A percentile compares a stretch with the other conserved stretches of the same genome.
phyloP scores from a whole-genome alignment of 805 yeast species.

The Wickerhamomyces strasburgensis region DNA sequence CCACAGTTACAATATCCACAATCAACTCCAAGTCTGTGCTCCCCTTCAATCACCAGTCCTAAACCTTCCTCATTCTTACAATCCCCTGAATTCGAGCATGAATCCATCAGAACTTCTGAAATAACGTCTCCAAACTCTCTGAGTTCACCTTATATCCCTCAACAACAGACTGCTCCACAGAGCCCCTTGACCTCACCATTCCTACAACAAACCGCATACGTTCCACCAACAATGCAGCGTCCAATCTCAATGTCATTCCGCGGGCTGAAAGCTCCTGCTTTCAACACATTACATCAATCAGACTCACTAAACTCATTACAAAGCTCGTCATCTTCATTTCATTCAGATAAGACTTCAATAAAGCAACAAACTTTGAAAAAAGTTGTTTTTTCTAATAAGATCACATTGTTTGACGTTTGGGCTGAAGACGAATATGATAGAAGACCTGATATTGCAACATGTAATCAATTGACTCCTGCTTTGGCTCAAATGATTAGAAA shows the following conservation, averaged over 20 bases:
- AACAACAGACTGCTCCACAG: too few relatives aligned
- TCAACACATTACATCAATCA: slow-evolving; percentile 32
- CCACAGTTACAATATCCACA: slow-evolving; percentile 1
- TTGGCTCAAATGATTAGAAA: slow-evolving; percentile 82
- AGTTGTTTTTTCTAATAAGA: slow-evolving; percentile 73
- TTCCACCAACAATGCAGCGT: slow-evolving; percentile 21
- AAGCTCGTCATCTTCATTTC: slow-evolving; percentile 25
- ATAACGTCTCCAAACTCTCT: too few relatives aligned
- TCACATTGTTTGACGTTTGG: slow-evolving; percentile 81
- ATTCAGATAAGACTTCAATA: slow-evolving; percentile 31
- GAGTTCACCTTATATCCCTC: slow-evolving; percentile 2
- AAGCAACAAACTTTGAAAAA: slow-evolving; percentile 2
- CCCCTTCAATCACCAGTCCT: background rate
- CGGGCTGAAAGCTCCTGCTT: slow-evolving; percentile 57
- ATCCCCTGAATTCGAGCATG: slow-evolving; percentile 7
- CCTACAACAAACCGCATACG: slow-evolving; percentile 17
- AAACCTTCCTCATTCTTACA: slow-evolving; percentile 2
- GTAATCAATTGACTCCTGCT: slow-evolving; percentile 83
- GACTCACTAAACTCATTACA: slow-evolving; percentile 20
- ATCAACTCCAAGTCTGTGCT: background rate
- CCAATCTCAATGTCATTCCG: slow-evolving; percentile 50
- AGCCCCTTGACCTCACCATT: slow-evolving; percentile 20
- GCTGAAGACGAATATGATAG: slow-evolving; percentile 83
- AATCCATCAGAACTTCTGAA: background rate
- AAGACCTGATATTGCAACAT: slow-evolving; percentile 87